These are phyloP conservation scores for Exophiala xenobiotica DNA, from an alignment of 2,329 filamentous ascomycete genomes.

Conservation along the genomic window DNA sequence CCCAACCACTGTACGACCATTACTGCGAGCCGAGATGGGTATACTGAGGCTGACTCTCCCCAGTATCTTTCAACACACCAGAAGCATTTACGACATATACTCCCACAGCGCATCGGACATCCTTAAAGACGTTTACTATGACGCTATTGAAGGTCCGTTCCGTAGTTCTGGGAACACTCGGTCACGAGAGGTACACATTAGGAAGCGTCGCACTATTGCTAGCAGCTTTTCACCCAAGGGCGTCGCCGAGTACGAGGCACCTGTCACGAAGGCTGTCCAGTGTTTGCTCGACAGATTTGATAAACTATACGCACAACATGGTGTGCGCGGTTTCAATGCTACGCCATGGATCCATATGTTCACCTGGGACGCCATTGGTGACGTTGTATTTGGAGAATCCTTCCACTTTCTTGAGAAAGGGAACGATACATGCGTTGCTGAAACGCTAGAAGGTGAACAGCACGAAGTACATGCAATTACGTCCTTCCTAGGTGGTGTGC, in stretches of 20 bases:
- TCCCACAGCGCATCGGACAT: background rate
- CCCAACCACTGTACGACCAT: background rate
- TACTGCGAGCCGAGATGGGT: background rate
- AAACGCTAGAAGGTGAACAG: background rate
- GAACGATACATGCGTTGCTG: background rate
- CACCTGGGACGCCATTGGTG: background rate
- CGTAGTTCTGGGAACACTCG: background rate
- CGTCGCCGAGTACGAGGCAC: background rate
- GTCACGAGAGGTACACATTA: background rate
- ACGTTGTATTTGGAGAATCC: background rate
- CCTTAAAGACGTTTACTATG: slow-evolving; percentile 6
- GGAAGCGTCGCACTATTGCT: background rate
- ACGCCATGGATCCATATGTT: slow-evolving; percentile 2
- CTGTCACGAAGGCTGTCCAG: background rate
- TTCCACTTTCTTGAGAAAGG: background rate
- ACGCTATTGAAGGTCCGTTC: slow-evolving; percentile 1
- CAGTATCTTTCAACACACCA: background rate
- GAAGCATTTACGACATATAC: slow-evolving; percentile 1
- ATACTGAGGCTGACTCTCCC: background rate
- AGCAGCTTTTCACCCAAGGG: background rate
- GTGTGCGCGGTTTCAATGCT: background rate
- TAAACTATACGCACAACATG: background rate
- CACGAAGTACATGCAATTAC: background rate
- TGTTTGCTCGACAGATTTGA: background rate
- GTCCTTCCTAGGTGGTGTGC: background rate